Evolutionary conservation across 148 eudicot species (phyloP).

Genomic region (Simmondsia chinensis): DNA sequence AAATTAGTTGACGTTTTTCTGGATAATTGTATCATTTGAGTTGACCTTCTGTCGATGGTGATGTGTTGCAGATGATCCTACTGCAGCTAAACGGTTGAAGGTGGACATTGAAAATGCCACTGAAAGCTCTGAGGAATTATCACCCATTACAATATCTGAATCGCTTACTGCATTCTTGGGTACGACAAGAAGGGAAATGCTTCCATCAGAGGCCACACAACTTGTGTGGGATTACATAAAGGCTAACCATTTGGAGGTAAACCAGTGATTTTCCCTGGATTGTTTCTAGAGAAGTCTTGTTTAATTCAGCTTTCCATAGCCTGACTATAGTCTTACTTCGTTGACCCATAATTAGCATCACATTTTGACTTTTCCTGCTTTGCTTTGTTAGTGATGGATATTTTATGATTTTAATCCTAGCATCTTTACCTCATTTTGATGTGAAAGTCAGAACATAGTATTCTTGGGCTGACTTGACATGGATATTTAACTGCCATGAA

Average conservation of each 20-base stretch:
- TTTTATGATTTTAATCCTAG: no score
- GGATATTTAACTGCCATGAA: no score
- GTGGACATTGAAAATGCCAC: slow-evolving; percentile 28
- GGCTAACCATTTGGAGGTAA: slow-evolving; percentile 57
- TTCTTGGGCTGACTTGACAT: no score
- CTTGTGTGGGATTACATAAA: slow-evolving; percentile 57
- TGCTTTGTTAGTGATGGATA: not conserved
- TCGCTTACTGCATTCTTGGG: slow-evolving; percentile 58
- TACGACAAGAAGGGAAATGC: slow-evolving; percentile 49
- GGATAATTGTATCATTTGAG: no score
- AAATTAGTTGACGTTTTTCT: no score
- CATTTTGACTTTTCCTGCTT: not conserved
- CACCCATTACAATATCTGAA: slow-evolving; percentile 44
- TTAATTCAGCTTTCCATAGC: no score
- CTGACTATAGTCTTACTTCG: no score
- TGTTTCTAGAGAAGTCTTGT: no score
- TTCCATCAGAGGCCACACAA: slow-evolving; percentile 43
- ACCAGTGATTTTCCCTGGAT: no score
- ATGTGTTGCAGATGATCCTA: slow-evolving; percentile 30
- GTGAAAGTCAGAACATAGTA: no score
- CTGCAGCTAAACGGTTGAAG: slow-evolving; percentile 34
- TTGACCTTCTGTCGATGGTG: not conserved
- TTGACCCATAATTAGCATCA: no score
- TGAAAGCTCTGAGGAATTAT: slow-evolving; percentile 27
- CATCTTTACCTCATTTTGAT: no score